Evolutionary conservation across 2,329 filamentous ascomycete genomes (phyloP).

Genomic region (Cytospora leucostoma): DNA sequence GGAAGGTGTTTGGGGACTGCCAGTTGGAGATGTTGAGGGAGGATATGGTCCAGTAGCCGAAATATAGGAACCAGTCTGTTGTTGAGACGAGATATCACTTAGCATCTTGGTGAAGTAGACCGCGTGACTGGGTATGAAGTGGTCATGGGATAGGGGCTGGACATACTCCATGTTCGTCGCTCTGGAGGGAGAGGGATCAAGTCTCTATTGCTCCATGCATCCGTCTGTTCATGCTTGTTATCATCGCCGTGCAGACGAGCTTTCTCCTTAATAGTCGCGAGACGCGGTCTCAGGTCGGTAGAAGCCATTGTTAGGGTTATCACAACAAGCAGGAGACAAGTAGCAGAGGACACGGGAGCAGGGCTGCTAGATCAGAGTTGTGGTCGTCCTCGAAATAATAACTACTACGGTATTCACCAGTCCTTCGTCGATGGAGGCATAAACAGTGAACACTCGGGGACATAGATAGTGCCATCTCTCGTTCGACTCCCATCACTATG

Average conservation of each 20-base stretch:
- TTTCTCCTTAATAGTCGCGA: slow-evolving; percentile 20
- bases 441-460: too few species aligned
- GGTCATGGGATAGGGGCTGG: not conserved
- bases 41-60: slow-evolving; percentile 27
- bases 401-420: too few species aligned
- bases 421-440: too few species aligned
- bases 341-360: too few species aligned
- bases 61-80: slow-evolving; percentile 27
- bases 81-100: not conserved
- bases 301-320: slow-evolving; percentile 1
- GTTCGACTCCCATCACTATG: too few species aligned
- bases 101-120: not conserved
- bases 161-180: slow-evolving; percentile 26
- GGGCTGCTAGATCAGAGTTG: not conserved
- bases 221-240: slow-evolving; percentile 23
- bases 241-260: slow-evolving; percentile 25
- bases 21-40: slow-evolving; percentile 45
- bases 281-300: not conserved
- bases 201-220: slow-evolving; percentile 28
- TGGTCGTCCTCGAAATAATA: not conserved
- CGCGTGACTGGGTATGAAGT: not conserved
- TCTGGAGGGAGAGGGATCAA: slow-evolving; percentile 26
- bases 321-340: not conserved
- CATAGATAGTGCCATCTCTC: too few species aligned
- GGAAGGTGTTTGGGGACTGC: slow-evolving; percentile 49